A percentile compares a stretch with the other conserved stretches of the same genome.
Evolutionary conservation across 208 protist genomes (phyloP).

Genomic region (Naegleria lovaniensis): DNA sequence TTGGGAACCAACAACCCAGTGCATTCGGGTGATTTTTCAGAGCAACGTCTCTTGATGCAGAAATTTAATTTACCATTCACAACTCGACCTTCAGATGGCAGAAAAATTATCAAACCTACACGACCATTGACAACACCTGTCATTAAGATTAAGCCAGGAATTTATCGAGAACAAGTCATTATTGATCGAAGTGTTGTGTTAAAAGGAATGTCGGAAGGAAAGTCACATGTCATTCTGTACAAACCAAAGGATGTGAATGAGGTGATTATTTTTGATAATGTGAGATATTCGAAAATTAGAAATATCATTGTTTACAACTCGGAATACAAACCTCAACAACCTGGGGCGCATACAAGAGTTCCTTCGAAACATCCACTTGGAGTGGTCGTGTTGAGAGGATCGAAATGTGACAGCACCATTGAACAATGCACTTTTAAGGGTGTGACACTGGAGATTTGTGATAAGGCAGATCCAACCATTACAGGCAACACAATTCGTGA

Average conservation of each 20-base stretch:
- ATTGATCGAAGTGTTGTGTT: not conserved
- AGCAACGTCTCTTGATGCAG: not conserved
- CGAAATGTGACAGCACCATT: not conserved
- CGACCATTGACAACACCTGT: not conserved
- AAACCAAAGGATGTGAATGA: not conserved
- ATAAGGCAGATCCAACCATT: not conserved
- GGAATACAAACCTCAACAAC: not conserved
- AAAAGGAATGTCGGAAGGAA: not conserved
- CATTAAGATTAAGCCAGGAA: not conserved
- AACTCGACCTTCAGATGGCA: not conserved
- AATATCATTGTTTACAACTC: not conserved
- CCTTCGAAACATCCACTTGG: not conserved
- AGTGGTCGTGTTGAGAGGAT: not conserved
- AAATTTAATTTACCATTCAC: not conserved
- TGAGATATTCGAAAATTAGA: not conserved
- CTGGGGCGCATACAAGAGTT: not conserved
- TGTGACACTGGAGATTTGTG: not conserved
- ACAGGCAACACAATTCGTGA: not conserved
- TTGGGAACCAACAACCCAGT: not conserved
- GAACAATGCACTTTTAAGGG: not conserved
- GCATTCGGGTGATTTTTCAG: not conserved
- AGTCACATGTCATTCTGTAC: not conserved
- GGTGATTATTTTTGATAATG: not conserved
- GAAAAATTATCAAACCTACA: not conserved
- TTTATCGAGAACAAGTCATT: not conserved